Percentiles rank a stretch among this genome's conserved stretches.
These are phyloP conservation scores for Coemansia sp. DNA, from an alignment of 192 early-diverging fungal genomes.

Conservation along the genomic window DNA sequence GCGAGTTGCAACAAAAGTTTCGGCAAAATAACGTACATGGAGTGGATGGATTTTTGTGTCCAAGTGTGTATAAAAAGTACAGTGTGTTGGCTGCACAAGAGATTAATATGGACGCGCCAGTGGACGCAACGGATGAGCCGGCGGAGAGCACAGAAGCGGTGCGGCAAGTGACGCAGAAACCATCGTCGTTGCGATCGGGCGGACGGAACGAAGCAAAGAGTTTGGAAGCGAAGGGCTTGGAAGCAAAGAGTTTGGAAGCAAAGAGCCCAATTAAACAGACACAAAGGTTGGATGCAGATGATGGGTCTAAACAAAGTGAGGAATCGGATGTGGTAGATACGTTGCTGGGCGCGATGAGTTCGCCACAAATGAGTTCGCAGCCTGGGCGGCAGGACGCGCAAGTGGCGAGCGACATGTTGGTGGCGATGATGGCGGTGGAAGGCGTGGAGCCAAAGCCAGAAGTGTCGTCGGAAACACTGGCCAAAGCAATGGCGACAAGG, in stretches of 20 bases:
- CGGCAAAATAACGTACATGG: slow-evolving; percentile 17
- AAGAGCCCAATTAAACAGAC: background rate
- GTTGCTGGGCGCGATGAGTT: slow-evolving; percentile 43
- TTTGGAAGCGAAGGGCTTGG: background rate
- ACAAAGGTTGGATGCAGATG: no score
- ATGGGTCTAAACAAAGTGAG: background rate
- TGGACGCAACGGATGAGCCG: no score
- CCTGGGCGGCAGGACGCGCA: background rate
- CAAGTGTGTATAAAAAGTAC: slow-evolving; percentile 34
- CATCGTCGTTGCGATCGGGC: slow-evolving; percentile 28
- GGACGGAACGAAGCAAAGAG: background rate
- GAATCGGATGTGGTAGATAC: slow-evolving; percentile 30
- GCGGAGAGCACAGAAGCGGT: no score
- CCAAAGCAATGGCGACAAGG: slow-evolving; percentile 13
- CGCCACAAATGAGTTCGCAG: slow-evolving; percentile 2
- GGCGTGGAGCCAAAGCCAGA: slow-evolving; percentile 10
- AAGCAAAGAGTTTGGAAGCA: background rate
- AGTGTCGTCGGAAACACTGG: background rate
- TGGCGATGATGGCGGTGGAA: slow-evolving; percentile 48
- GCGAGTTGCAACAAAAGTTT: slow-evolving; percentile 22
- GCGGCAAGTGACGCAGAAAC: slow-evolving; percentile 23
- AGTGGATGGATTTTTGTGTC: slow-evolving; percentile 23
- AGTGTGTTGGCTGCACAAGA: slow-evolving; percentile 14
- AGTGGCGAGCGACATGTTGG: slow-evolving; percentile 43
- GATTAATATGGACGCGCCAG: no score